Percentiles rank a stretch among this genome's conserved stretches.
Conservation (phyloP, 2,329 filamentous ascomycete genomes). For the Hortaea werneckii region DNA sequence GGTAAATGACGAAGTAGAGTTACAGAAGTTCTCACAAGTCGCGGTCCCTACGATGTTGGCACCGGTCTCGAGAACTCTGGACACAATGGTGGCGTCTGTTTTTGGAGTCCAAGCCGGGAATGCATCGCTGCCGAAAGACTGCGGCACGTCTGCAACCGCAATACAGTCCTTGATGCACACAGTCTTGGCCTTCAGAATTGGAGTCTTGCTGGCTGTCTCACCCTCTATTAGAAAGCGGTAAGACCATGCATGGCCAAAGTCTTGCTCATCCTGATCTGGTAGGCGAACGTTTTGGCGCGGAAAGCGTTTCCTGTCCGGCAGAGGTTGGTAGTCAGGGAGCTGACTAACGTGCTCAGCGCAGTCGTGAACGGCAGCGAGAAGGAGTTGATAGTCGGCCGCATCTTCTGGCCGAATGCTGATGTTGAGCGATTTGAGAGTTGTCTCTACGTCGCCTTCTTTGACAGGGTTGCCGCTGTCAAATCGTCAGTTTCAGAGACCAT, state of each 20-base stretch:
- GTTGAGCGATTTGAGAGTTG: too few species aligned
- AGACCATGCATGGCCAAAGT: conserved; percentile 5
- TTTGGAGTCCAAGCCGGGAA: conserved; percentile 22
- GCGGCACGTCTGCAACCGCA: conserved; percentile 33
- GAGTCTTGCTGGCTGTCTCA: conserved; percentile 9
- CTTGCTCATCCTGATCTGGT: too few species aligned
- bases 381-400: conserved; percentile 8
- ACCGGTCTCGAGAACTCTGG: conserved; percentile 34
- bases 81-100: conserved; percentile 38
- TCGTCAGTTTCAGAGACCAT: too few species aligned
- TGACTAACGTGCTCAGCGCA: conserved; percentile 5
- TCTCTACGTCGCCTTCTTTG: too few species aligned
- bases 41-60: conserved; percentile 34
- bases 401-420: conserved; percentile 7
- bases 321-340: conserved; percentile 9
- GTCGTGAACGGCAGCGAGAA: conserved; percentile 9
- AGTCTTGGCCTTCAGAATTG: conserved; percentile 12
- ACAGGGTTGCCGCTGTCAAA: too few species aligned
- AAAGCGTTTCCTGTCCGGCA: conserved; percentile 9
- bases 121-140: conserved; percentile 34
- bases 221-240: conserved; percentile 9
- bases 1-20: conserved; percentile 12
- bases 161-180: conserved; percentile 41
- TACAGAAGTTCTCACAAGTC: conserved; percentile 35
- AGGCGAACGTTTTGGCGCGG: too few species aligned